A percentile compares a stretch with the other conserved stretches of the same genome.
Evolutionary conservation across 2,329 filamentous ascomycete species (phyloP).

Genomic region (Paraconiothyrium sp.): DNA sequence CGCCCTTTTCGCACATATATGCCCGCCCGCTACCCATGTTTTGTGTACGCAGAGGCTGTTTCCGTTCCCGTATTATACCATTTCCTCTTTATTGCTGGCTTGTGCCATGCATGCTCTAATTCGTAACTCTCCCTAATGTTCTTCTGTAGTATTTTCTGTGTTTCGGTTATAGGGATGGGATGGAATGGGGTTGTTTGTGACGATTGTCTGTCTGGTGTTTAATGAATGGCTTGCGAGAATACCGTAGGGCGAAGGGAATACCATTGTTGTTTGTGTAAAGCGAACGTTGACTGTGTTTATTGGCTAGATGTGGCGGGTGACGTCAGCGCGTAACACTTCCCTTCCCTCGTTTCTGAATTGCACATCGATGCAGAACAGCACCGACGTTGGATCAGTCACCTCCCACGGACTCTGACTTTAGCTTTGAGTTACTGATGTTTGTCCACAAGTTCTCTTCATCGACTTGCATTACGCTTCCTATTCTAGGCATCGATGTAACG

Average conservation of each 20-base stretch:
- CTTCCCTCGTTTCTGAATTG: background rate
- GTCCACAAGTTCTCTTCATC: too few relatives aligned
- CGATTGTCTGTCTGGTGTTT: constrained; percentile 25
- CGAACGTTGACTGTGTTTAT: background rate
- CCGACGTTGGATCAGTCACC: too few relatives aligned
- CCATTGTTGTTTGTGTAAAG: constrained; percentile 5
- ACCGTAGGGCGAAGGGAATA: constrained; percentile 3
- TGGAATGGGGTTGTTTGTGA: constrained; percentile 1
- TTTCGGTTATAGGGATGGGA: background rate
- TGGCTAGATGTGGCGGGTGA: background rate
- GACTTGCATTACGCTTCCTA: too few relatives aligned
- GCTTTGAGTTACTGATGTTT: too few relatives aligned
- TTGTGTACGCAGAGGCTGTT: background rate
- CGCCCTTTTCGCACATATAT: background rate
- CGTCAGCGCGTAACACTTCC: background rate
- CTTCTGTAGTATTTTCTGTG: constrained; percentile 6
- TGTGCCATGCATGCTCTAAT: constrained; percentile 19
- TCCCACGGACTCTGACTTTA: too few relatives aligned
- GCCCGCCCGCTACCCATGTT: background rate
- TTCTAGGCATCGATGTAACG: too few relatives aligned
- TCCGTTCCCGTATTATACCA: constrained; percentile 26
- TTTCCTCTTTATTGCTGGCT: constrained; percentile 11
- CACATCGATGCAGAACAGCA: background rate
- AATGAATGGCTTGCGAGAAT: constrained; percentile 17
- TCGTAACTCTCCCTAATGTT: constrained; percentile 23